phyloP scores from a whole-genome alignment of 805 yeast species.

The Pichia thaimueangensis region DNA sequence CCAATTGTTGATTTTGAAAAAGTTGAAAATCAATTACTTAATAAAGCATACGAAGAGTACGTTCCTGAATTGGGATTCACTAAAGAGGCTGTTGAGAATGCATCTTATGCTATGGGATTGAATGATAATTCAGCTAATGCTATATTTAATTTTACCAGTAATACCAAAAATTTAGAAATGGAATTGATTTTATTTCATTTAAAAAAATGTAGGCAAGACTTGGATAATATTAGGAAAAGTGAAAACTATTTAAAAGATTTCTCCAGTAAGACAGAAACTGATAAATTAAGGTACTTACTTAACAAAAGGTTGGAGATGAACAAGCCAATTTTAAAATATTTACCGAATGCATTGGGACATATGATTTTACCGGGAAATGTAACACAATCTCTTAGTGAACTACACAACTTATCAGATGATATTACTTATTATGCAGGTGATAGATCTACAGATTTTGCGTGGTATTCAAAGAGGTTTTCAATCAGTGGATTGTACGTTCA shows the following conservation, averaged over 20 bases:
- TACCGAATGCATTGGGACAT: conserved; percentile 49
- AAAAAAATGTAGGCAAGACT: conserved; percentile 34
- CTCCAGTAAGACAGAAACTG: conserved; percentile 21
- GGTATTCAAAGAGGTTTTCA: conserved; percentile 85
- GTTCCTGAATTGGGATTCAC: conserved; percentile 45
- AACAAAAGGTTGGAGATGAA: conserved; percentile 47
- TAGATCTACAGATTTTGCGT: conserved; percentile 69
- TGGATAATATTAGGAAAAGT: conserved; percentile 26
- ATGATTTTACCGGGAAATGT: conserved; percentile 62
- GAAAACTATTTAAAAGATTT: conserved; percentile 20
- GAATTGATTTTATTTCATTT: conserved; percentile 43
- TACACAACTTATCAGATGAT: conserved; percentile 77
- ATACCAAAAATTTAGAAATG: conserved; percentile 29
- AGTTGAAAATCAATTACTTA: conserved; percentile 35
- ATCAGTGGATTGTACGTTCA: conserved; percentile 66
- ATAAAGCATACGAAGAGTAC: conserved; percentile 25
- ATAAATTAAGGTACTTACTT: conserved; percentile 28
- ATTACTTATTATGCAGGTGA: conserved; percentile 77
- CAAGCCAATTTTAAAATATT: conserved; percentile 36
- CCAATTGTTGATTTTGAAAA: conserved; percentile 26
- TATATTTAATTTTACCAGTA: conserved; percentile 31
- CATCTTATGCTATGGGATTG: conserved; percentile 34
- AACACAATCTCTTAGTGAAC: conserved; percentile 51
- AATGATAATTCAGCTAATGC: conserved; percentile 38
- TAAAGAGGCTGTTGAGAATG: conserved; percentile 34